Evolutionary conservation across 805 yeast species (phyloP), one percentile per base, ranked within the genome.

Genomic region (Zygoascus tannicola): DNA sequence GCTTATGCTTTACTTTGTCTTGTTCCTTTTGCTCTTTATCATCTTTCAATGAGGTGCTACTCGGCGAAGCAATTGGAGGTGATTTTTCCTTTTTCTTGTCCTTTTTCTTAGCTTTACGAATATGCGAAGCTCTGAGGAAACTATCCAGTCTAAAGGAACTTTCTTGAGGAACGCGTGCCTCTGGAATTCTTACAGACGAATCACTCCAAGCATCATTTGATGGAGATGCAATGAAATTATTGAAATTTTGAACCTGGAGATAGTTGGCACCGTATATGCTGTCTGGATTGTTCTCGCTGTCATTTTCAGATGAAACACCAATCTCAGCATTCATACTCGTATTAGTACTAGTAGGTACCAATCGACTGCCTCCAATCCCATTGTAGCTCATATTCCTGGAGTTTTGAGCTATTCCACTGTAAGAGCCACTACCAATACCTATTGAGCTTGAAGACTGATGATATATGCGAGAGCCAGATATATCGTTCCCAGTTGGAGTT

Each of bases 81-180:
- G 34, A 18, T n/a, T 40, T 42, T 18, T 44, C 45, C 22, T 35
- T 36, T 21, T 40, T 41, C 26, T 41, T 42, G 15, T 35, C 43
- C 35, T 49, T 48, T 34, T 56, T 45, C 43, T 48, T 50, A 12
- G 50, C 50, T 20, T 48, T 46, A 16, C 55, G 52, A 7, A 49
- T 50, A 21, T 56, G 52, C 4, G 63, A 64, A 1, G 56, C 57
- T 12, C 63, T 33, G 19, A 63, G 46, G 8, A 63, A 46, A 32
- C 58, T 51, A 35, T 63, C 67, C 1, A 63, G 52, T 8, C 67
- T 44, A 57, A 63, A 63, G 1, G 65, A 55, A 5, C 60, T 48
- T 33, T 62, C 67, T 3, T 50, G 39, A 2, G 48, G 40, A 1
- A 48, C 41, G 14, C 26, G 16, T 15, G 38, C 5, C 8, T 32